Evolutionary conservation across 352 stramenopile genomes (phyloP), one percentile per base, ranked within the genome.

Genomic region (Phytophthora pluvialis): DNA sequence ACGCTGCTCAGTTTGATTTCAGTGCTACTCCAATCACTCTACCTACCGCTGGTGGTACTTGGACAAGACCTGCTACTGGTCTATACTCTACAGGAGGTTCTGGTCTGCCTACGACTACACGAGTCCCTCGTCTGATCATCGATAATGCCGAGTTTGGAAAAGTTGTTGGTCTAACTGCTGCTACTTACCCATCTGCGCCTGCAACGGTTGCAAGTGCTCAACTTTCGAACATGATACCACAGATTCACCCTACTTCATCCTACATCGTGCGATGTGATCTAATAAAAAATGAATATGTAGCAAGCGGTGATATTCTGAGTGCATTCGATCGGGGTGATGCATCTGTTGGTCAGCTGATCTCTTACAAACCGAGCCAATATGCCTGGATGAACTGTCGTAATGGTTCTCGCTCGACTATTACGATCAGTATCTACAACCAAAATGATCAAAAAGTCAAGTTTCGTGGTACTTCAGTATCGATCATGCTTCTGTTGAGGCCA

Each of bases 221-320:
- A 4, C 39, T 66, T 0, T 65, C 47, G 3, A 66, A 67, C n/a
- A 66, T 25, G 2, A 72, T 61, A 6, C 64, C 64, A 11, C 35
- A 62, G 15, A 43, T 54, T 43, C 55, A 67, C 1, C 56, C 64
- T 0, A 62, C n/a, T n/a, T 40, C 12, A 3, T 38, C 11, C 1
- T 72, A 72, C 28, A 47, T 72, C 1, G 48, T 72, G 8, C 39
- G 64, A 5, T 72, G 64, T 25, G 55, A 60, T 48, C 1, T 67
- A 0, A 58, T 72, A 1, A 72, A 67, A 13, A 72, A 72, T 21
- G 40, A 52, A 1, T 72, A 63, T 11, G 54, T 61, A 1, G 33
- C 53, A 13, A 56, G 45, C 35, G 48, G 55, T 25, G 55, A 67
- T 47, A 66, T 66, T 11, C 6, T 72, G 0, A 46, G 11, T 43